A percentile compares a stretch with the other conserved stretches of the same genome.
phyloP scores from a whole-genome alignment of 2,329 filamentous ascomycete species.

The Trichoderma afroharzianum region DNA sequence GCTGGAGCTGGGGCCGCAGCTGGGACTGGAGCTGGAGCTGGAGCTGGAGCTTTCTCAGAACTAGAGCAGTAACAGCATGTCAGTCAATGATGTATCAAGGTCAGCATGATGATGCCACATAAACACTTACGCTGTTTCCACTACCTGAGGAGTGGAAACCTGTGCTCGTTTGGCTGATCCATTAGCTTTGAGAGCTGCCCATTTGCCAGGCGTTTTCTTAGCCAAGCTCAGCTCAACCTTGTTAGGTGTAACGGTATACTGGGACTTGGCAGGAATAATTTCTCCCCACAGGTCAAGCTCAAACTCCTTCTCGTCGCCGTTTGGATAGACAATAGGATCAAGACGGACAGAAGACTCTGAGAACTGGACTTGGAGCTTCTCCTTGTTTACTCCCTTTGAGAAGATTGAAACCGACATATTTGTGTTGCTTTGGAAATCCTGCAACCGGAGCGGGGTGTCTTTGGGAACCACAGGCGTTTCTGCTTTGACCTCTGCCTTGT shows the following conservation, averaged over 20 bases:
- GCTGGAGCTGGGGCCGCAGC: not conserved
- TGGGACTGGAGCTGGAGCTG: conserved; percentile 3
- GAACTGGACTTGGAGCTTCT: conserved; percentile 38
- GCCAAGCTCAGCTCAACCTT: conserved; percentile 75
- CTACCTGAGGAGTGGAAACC: conserved; percentile 4
- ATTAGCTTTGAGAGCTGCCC: conserved; percentile 42
- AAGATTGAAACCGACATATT: conserved; percentile 40
- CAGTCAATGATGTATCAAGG: not conserved
- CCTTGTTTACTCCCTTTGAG: conserved; percentile 41
- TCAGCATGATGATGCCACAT: not conserved
- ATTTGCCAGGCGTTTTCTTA: conserved; percentile 67
- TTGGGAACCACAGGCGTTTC: conserved; percentile 18
- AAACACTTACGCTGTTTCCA: conserved; percentile 24
- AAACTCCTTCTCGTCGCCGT: conserved; percentile 58
- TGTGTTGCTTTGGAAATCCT: conserved; percentile 36
- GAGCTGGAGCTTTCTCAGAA: not conserved
- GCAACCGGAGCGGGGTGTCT: conserved; percentile 28
- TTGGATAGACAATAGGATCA: conserved; percentile 33
- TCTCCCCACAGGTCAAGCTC: conserved; percentile 61
- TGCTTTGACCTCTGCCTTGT: not conserved
- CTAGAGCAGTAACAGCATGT: not conserved
- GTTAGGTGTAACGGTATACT: conserved; percentile 63
- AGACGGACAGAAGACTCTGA: conserved; percentile 26
- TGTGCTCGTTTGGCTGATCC: not conserved
- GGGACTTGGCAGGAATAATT: conserved; percentile 60